Conservation (phyloP, 306 rosid species). For the Vigna mungo region DNA sequence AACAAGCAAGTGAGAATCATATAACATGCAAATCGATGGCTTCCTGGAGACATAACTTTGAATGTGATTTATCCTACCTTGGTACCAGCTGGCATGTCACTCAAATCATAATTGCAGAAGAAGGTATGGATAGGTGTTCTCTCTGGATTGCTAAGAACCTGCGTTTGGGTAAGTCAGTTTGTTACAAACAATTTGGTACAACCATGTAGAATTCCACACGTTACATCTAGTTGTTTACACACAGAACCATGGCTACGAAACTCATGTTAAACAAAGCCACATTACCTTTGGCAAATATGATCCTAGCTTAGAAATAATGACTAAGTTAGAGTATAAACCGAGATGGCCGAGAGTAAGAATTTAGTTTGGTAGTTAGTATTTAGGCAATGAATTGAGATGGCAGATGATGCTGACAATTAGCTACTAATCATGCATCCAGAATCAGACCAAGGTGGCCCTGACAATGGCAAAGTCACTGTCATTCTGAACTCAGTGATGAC, state of each 20-base stretch:
- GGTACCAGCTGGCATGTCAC: slow-evolving; percentile 93
- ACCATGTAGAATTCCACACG: slow-evolving; percentile 18
- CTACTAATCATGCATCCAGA: slow-evolving; percentile 24
- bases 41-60: slow-evolving; percentile 29
- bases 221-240: slow-evolving; percentile 17
- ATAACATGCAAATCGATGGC: slow-evolving; percentile 25
- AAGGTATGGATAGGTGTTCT: slow-evolving; percentile 89
- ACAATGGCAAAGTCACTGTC: background rate
- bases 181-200: slow-evolving; percentile 22
- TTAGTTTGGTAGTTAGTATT: background rate
- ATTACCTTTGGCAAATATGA: background rate
- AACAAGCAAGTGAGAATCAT: background rate
- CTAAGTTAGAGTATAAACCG: background rate
- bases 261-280: slow-evolving; percentile 31
- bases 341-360: background rate
- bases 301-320: background rate
- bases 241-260: background rate
- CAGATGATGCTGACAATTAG: background rate
- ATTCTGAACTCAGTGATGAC: background rate
- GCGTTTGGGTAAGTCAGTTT: slow-evolving; percentile 43
- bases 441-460: background rate
- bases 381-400: slow-evolving; percentile 8
- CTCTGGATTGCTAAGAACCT: slow-evolving; percentile 98
- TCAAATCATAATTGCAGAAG: slow-evolving; percentile 84
- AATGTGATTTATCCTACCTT: slow-evolving; percentile 59